These are phyloP conservation scores for Aspergillus intermedius DNA, from an alignment of 2,329 filamentous ascomycete genomes.

Conservation along the genomic window DNA sequence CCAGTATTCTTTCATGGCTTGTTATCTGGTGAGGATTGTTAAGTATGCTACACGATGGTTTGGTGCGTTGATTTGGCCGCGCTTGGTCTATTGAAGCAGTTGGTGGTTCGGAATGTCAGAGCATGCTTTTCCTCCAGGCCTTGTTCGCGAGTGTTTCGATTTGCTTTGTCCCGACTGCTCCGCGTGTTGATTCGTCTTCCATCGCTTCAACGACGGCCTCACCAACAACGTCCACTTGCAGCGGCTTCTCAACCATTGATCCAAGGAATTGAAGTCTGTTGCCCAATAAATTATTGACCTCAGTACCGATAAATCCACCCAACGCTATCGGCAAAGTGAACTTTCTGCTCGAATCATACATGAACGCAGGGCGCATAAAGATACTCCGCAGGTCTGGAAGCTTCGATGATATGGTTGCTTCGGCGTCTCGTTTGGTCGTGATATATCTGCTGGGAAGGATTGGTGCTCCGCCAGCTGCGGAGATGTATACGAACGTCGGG, in stretches of 20 bases:
- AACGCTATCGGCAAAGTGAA: slow-evolving; percentile 82
- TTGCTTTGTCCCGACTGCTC: slow-evolving; percentile 68
- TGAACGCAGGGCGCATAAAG: slow-evolving; percentile 77
- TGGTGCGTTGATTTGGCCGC: slow-evolving; percentile 60
- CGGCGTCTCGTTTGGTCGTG: slow-evolving; percentile 83
- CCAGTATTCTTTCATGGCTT: slow-evolving; percentile 11
- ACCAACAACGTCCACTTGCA: slow-evolving; percentile 80
- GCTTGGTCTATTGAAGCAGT: slow-evolving; percentile 37
- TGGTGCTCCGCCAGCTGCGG: slow-evolving; percentile 77
- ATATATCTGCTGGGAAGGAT: slow-evolving; percentile 82
- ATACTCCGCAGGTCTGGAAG: slow-evolving; percentile 72
- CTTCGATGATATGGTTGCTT: slow-evolving; percentile 63
- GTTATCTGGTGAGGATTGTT: slow-evolving; percentile 1
- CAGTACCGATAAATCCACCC: slow-evolving; percentile 64
- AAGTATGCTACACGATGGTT: background rate
- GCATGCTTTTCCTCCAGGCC: slow-evolving; percentile 85
- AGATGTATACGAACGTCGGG: slow-evolving; percentile 75
- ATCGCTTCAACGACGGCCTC: slow-evolving; percentile 86
- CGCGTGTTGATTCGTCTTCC: slow-evolving; percentile 63
- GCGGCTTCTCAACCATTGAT: slow-evolving; percentile 72
- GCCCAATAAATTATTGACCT: slow-evolving; percentile 71
- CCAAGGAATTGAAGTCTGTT: slow-evolving; percentile 75
- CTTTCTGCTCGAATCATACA: slow-evolving; percentile 77
- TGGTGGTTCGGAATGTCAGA: slow-evolving; percentile 44
- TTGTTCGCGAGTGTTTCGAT: slow-evolving; percentile 76